Percentiles rank a stretch among this genome's conserved stretches.
Conservation (phyloP, 345 rosid species). For the Lumnitzera littorea region DNA sequence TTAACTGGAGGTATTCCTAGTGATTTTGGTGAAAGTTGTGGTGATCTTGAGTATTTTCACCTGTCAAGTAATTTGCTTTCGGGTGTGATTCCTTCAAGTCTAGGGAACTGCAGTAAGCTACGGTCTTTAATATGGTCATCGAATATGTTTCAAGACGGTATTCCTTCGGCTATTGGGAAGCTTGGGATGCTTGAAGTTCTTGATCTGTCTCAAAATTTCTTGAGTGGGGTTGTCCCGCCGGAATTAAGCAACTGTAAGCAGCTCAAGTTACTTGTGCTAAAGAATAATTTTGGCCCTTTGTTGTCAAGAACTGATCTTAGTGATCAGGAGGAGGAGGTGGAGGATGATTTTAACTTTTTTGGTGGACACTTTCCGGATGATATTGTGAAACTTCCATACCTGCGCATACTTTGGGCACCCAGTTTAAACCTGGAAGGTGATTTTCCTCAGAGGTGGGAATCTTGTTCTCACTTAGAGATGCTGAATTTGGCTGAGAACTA, state of each 20-base stretch:
- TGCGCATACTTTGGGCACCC: conserved; percentile 37
- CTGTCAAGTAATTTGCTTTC: conserved; percentile 29
- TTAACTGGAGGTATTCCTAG: conserved; percentile 28
- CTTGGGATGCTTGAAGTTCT: conserved; percentile 36
- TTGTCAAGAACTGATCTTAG: conserved; percentile 15
- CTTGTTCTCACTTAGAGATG: conserved; percentile 27
- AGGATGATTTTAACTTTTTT: conserved; percentile 36
- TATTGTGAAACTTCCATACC: conserved; percentile 26
- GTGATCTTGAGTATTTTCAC: conserved; percentile 29
- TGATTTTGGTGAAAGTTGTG: conserved; percentile 28
- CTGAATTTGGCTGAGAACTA: conserved; percentile 36
- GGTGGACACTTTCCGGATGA: conserved; percentile 29
- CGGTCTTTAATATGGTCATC: conserved; percentile 30
- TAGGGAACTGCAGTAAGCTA: conserved; percentile 33
- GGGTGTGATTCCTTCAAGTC: conserved; percentile 30
- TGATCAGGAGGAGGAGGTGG: conserved; percentile 17
- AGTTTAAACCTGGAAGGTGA: conserved; percentile 25
- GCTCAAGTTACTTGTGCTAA: conserved; percentile 33
- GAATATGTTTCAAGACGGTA: conserved; percentile 29
- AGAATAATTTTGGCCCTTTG: conserved; percentile 26
- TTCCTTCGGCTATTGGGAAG: conserved; percentile 25
- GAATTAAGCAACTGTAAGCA: conserved; percentile 29
- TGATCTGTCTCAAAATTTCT: conserved; percentile 34
- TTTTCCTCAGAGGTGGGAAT: conserved; percentile 26
- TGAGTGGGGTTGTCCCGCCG: conserved; percentile 36